Evolutionary conservation across 345 rosid species (phyloP).

Genomic region (Sisymbrium altissimum): DNA sequence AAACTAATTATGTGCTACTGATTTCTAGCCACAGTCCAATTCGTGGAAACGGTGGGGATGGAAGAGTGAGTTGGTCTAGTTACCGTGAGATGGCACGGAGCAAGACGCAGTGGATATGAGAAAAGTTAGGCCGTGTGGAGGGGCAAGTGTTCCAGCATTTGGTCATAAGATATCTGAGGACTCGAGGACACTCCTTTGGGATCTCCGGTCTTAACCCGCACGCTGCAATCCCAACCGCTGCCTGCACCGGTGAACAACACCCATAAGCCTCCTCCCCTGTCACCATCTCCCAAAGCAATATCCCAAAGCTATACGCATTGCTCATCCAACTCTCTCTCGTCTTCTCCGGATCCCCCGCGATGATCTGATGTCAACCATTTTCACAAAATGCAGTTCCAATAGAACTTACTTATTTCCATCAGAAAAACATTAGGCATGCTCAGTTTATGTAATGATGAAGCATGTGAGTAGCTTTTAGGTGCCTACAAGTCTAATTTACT

Average conservation of each 20-base stretch:
- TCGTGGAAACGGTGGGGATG: background rate
- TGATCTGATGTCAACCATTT: constrained; percentile 55
- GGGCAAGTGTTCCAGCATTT: constrained; percentile 88
- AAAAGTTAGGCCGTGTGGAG: constrained; percentile 72
- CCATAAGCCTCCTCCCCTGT: constrained; percentile 88
- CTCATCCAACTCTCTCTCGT: constrained; percentile 96
- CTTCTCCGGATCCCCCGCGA: constrained; percentile 92
- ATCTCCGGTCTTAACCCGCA: constrained; percentile 93
- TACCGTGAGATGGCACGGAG: constrained; percentile 42
- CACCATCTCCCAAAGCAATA: constrained; percentile 97
- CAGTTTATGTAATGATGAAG: too few species aligned
- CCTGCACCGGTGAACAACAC: constrained; percentile 91
- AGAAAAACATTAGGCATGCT: constrained; percentile 20
- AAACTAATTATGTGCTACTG: background rate
- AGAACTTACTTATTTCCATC: background rate
- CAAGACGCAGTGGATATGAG: constrained; percentile 62
- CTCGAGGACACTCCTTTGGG: constrained; percentile 86
- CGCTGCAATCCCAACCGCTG: constrained; percentile 96
- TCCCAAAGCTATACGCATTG: constrained; percentile 88
- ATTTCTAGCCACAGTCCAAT: background rate
- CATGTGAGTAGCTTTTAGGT: too few species aligned
- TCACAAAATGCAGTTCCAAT: constrained; percentile 1
- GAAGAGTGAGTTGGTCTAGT: background rate
- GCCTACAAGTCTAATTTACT: background rate
- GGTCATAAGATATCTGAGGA: constrained; percentile 68